These are phyloP conservation scores for Ceratocystis variospora DNA, from an alignment of 2,329 filamentous ascomycete species.

Conservation along the genomic window DNA sequence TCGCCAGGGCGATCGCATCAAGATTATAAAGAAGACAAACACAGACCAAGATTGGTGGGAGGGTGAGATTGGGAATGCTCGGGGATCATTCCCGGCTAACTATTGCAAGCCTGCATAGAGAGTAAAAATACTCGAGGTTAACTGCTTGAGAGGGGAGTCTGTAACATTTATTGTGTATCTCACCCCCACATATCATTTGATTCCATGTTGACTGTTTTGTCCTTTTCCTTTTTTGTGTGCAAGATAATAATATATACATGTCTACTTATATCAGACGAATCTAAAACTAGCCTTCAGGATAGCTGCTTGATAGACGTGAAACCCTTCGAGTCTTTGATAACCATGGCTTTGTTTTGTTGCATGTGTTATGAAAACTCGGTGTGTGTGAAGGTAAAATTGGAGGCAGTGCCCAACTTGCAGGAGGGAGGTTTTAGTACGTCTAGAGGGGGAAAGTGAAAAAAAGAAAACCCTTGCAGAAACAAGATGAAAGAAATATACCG, in stretches of 20 bases:
- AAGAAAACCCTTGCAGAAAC: background rate
- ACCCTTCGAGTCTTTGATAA: background rate
- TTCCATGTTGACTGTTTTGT: background rate
- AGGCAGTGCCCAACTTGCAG: too few relatives aligned
- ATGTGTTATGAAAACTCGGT: too few relatives aligned
- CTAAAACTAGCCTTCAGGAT: background rate
- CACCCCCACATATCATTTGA: background rate
- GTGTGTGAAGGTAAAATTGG: too few relatives aligned
- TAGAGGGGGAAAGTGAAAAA: background rate
- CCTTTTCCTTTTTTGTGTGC: background rate
- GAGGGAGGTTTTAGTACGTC: too few relatives aligned
- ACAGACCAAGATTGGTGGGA: conserved; percentile 83
- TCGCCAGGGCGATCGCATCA: conserved; percentile 62
- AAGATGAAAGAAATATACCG: background rate
- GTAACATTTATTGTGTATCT: background rate
- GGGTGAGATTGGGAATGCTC: conserved; percentile 54
- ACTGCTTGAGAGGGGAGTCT: background rate
- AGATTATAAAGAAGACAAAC: conserved; percentile 62
- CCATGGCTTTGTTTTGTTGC: too few relatives aligned
- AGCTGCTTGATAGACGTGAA: background rate
- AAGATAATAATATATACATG: conserved; percentile 3
- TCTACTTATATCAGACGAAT: background rate
- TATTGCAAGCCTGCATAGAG: conserved; percentile 45
- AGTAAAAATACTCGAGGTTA: background rate
- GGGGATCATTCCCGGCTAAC: conserved; percentile 70